phyloP scores from a whole-genome alignment of 2,329 filamentous ascomycete species.

The Albophoma yamanashiensis region DNA sequence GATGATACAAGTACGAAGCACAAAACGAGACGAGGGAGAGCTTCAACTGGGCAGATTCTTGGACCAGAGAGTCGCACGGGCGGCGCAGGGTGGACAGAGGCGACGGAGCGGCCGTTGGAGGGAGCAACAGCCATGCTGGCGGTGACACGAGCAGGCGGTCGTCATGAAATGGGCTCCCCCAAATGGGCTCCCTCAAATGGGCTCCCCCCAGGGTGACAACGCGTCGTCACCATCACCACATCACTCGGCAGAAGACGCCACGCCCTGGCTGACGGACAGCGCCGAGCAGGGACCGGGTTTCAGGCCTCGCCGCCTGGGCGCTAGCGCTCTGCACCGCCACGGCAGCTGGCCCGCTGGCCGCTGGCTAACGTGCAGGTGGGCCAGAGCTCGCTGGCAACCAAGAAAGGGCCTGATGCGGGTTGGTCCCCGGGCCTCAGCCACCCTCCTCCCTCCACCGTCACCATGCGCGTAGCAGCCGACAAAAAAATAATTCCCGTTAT shows the following conservation, averaged over 20 bases:
- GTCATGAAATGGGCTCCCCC: not conserved
- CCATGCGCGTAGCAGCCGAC: not conserved
- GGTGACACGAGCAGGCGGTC: not conserved
- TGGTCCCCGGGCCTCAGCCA: not conserved
- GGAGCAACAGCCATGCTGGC: no score
- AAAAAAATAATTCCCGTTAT: not conserved
- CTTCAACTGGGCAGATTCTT: not conserved
- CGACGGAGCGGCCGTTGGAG: not conserved
- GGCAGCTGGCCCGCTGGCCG: not conserved
- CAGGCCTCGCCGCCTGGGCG: not conserved
- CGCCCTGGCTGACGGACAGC: no score
- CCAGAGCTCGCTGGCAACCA: not conserved
- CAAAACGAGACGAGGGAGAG: not conserved
- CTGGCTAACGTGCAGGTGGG: not conserved
- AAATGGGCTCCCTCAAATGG: no score
- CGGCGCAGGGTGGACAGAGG: not conserved
- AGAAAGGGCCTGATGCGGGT: not conserved
- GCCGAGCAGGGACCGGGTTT: not conserved
- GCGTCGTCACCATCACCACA: not conserved
- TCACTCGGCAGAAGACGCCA: not conserved
- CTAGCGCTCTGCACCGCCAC: not conserved
- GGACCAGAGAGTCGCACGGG: not conserved
- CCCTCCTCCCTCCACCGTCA: not conserved
- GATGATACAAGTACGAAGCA: not conserved
- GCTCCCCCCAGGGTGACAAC: not conserved